phyloP scores from a whole-genome alignment of 2,329 filamentous ascomycete species.

The Epichloe gansuensis region DNA sequence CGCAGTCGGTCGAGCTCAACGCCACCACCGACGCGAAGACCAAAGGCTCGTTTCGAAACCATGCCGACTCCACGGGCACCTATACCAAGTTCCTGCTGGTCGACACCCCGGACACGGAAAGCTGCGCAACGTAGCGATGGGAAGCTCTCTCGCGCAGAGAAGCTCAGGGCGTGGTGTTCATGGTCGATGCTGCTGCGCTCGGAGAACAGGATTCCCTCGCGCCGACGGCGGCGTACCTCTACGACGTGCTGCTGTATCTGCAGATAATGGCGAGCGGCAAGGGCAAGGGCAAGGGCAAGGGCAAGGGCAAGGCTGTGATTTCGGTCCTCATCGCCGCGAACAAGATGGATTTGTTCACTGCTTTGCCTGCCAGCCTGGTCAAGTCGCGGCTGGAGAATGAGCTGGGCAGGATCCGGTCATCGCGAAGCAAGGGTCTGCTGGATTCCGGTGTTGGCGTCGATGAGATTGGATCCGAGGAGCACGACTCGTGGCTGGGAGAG shows the following conservation, averaged over 20 bases:
- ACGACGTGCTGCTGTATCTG: constrained; percentile 74
- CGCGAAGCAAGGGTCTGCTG: constrained; percentile 67
- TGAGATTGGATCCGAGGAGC: constrained; percentile 51
- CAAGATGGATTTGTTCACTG: constrained; percentile 92
- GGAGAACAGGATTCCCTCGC: constrained; percentile 48
- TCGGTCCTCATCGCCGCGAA: constrained; percentile 82
- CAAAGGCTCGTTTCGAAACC: constrained; percentile 38
- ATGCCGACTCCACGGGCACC: constrained; percentile 39
- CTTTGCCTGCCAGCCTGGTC: constrained; percentile 67
- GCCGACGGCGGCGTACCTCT: constrained; percentile 71
- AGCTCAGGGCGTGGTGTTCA: constrained; percentile 68
- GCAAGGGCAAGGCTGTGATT: constrained; percentile 31
- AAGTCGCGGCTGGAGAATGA: constrained; percentile 67
- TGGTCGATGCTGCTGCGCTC: constrained; percentile 73
- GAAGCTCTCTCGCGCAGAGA: constrained; percentile 30
- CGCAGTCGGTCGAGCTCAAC: constrained; percentile 42
- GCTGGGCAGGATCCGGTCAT: constrained; percentile 63
- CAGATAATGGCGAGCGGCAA: constrained; percentile 55
- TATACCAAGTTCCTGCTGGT: constrained; percentile 64
- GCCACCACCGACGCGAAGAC: constrained; percentile 34
- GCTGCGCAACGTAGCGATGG: constrained; percentile 59
- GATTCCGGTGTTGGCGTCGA: constrained; percentile 66
- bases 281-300: constrained; percentile 20
- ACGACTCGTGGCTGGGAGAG: constrained; percentile 75
- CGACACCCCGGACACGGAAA: constrained; percentile 94